Base-by-base conservation (phyloP, 768 basidiomycete species). In the Phallus indusiatus region DNA sequence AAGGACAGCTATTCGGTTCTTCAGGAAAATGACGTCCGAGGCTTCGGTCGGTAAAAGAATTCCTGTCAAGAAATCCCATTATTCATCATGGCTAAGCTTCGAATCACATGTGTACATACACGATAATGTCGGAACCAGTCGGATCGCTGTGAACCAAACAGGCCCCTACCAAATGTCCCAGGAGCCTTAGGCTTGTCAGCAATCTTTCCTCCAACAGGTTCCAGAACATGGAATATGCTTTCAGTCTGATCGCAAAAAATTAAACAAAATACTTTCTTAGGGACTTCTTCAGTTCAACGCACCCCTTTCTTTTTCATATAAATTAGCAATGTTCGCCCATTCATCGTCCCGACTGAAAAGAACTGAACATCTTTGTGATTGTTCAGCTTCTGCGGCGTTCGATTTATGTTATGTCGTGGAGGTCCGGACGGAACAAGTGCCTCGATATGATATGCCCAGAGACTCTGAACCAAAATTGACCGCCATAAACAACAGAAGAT, bases 101-200 rank as follows among this genome's bases (percentile, higher is more conserved):
- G n/a, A 18, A 18, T 33, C 36, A 1, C 24, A 1, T 10, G 16
- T 12, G 35, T 5, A 64, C 73, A 60, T 62, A 81, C 82, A 67
- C 94, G 83, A 72, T 94, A 97, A 22, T 88, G 76, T 37, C 94
- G 79, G 81, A 98, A 97, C 95, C 94, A 95, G 64, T 96, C 94
- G 4, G 90, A 87, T 55, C 88, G 83, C 35, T 85, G 81, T 16
- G 85, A 82, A 9, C 92, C 81, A 68, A 92, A 82, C 17, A 88
- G 86, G 22, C 90, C 80, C 20, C 87, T 83, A 9, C 86, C 80
- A 57, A 91, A 76, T 6, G 85, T 84, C 47, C 80, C 81, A 1
- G 87, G 84, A 0, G 82, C 82, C 66, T 83, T 86, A 33, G 81
- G 76, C 66, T 83, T 80, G 70, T 90, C 89, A 55, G 85, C 88